phyloP scores from a whole-genome alignment of 75 land plant genomes.

The Larix kaempferi region DNA sequence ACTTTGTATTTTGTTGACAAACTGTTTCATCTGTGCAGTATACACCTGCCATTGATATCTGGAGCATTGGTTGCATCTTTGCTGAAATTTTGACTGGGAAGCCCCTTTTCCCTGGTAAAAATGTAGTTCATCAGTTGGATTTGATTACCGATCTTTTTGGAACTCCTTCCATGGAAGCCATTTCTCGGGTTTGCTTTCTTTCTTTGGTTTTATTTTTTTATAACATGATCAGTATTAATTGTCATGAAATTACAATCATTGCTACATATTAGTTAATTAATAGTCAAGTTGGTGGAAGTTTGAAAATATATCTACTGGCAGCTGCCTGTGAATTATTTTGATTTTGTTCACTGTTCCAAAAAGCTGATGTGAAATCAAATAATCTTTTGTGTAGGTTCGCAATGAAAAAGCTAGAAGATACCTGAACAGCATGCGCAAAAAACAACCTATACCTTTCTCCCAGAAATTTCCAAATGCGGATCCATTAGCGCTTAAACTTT shows the following conservation, averaged over 20 bases:
- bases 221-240: conserved; percentile 31
- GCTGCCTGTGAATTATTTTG: not conserved
- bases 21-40: conserved; percentile 40
- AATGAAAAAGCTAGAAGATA: conserved; percentile 92
- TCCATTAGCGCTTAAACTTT: conserved; percentile 67
- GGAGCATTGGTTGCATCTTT: conserved; percentile 91
- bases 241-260: not conserved
- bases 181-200: conserved; percentile 50
- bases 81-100: conserved; percentile 80
- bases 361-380: not conserved
- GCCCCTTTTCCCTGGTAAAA: conserved; percentile 81
- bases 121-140: conserved; percentile 79
- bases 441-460: conserved; percentile 60
- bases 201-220: conserved; percentile 15
- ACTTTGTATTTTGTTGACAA: conserved; percentile 1
- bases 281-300: not conserved
- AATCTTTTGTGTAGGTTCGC: conserved; percentile 60
- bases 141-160: conserved; percentile 79
- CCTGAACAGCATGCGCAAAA: conserved; percentile 81
- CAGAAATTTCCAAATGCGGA: conserved; percentile 85
- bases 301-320: not conserved
- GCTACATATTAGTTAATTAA: not conserved
- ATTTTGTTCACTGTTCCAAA: not conserved
- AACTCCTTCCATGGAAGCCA: conserved; percentile 57
- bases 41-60: conserved; percentile 81